Evolutionary conservation across 129 eudicot species (phyloP).

Genomic region (Rutidosis leptorrhynchoides): DNA sequence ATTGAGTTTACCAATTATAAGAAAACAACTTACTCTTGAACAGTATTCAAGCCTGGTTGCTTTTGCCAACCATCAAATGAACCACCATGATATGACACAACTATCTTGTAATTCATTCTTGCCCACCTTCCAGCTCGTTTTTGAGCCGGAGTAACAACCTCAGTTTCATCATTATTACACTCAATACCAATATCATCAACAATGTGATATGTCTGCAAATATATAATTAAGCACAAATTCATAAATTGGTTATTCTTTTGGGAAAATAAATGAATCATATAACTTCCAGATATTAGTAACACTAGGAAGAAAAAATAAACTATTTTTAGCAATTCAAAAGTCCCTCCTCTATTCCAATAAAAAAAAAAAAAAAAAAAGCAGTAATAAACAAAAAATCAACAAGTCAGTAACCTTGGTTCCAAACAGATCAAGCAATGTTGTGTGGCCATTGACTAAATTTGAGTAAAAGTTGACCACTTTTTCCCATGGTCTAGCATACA

Average conservation of each 20-base stretch:
- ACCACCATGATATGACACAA: slow-evolving; percentile 77
- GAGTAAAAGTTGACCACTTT: slow-evolving; percentile 62
- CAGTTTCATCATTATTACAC: slow-evolving; percentile 42
- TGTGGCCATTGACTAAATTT: slow-evolving; percentile 54
- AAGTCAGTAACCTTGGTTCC: slow-evolving; percentile 47
- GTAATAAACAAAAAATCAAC: no score
- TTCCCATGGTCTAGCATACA: slow-evolving; percentile 84
- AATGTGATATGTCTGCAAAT: slow-evolving; percentile 33
- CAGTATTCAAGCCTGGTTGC: slow-evolving; percentile 88
- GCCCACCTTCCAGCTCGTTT: slow-evolving; percentile 83
- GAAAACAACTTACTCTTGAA: slow-evolving; percentile 68
- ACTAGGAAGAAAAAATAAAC: not conserved
- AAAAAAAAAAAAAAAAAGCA: no score
- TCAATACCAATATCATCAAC: slow-evolving; percentile 42
- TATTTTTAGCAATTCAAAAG: no score
- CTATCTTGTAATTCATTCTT: slow-evolving; percentile 66
- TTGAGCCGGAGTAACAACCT: slow-evolving; percentile 33
- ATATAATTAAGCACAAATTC: slow-evolving; percentile 19
- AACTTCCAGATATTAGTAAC: not conserved
- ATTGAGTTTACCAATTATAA: not conserved
- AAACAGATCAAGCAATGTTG: slow-evolving; percentile 48
- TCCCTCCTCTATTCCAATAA: no score
- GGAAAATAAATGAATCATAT: not conserved
- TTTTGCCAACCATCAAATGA: slow-evolving; percentile 99
- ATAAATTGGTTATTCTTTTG: not conserved